phyloP scores from a whole-genome alignment of 2,329 filamentous ascomycete genomes.

The Aspergillus sp. region DNA sequence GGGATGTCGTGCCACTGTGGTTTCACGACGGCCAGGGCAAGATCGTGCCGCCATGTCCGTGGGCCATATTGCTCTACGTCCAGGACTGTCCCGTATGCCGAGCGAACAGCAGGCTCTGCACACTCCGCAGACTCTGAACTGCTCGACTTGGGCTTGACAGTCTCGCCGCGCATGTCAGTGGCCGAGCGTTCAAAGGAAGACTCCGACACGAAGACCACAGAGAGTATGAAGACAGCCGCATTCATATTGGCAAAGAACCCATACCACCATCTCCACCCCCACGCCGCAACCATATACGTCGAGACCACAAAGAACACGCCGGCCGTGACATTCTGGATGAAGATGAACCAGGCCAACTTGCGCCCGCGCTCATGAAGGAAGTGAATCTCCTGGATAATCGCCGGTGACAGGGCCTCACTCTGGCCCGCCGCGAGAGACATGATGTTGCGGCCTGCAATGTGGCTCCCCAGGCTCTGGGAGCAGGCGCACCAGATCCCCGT shows the following conservation, averaged over 20 bases:
- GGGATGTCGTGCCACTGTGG: constrained; percentile 8
- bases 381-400: constrained; percentile 15
- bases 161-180: constrained; percentile 2
- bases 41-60: constrained; percentile 4
- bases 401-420: constrained; percentile 9
- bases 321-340: constrained; percentile 10
- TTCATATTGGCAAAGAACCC: constrained; percentile 14
- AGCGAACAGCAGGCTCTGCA: too few species aligned
- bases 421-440: constrained; percentile 12
- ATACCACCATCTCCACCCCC: constrained; percentile 17
- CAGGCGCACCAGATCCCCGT: constrained; percentile 8
- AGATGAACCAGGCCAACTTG: constrained; percentile 13
- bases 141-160: not conserved
- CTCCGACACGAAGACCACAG: constrained; percentile 5
- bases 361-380: constrained; percentile 14
- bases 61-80: constrained; percentile 3
- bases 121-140: not conserved
- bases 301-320: constrained; percentile 9
- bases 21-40: not conserved
- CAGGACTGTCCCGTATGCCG: too few species aligned
- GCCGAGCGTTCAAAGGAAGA: constrained; percentile 3
- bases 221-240: not conserved
- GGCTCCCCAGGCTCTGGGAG: constrained; percentile 4
- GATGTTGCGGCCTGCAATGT: constrained; percentile 13
- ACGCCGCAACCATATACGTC: constrained; percentile 11